Percentiles rank a stretch among this genome's conserved stretches.
These are phyloP conservation scores for Eucommia ulmoides DNA, from an alignment of 257 asterid species.

Conservation along the genomic window DNA sequence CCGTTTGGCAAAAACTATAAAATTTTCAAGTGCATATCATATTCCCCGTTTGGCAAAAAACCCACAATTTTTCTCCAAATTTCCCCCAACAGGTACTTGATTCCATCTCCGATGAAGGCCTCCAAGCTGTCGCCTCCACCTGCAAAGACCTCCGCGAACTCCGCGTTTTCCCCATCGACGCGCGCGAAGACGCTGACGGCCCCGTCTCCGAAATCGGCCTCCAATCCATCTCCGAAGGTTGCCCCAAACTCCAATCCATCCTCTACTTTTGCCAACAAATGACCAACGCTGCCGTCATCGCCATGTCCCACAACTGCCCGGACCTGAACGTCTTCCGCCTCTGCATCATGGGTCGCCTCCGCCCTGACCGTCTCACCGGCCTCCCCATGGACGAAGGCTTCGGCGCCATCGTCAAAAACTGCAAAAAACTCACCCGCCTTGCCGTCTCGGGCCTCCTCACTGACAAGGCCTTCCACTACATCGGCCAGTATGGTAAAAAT, in stretches of 20 bases:
- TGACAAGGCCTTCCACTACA: constrained; percentile 31
- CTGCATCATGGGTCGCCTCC: constrained; percentile 39
- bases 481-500: constrained; percentile 36
- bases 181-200: constrained; percentile 36
- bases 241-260: constrained; percentile 38
- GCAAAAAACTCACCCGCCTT: constrained; percentile 45
- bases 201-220: constrained; percentile 43
- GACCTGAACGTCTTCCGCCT: constrained; percentile 44
- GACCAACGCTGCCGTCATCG: constrained; percentile 44
- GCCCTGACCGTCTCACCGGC: constrained; percentile 33
- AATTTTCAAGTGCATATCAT: no score
- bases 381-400: constrained; percentile 53
- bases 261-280: constrained; percentile 40
- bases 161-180: constrained; percentile 38
- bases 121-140: constrained; percentile 37
- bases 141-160: constrained; percentile 44
- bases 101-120: constrained; percentile 44
- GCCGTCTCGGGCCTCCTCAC: constrained; percentile 40
- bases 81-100: constrained; percentile 28
- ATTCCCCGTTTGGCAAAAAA: no score
- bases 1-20: no score
- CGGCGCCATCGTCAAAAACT: constrained; percentile 47
- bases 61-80: not conserved
- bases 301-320: constrained; percentile 40
- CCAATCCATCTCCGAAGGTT: constrained; percentile 42